These are phyloP conservation scores for Aquilaria yunnanensis DNA, from an alignment of 345 rosid genomes.

Conservation along the genomic window DNA sequence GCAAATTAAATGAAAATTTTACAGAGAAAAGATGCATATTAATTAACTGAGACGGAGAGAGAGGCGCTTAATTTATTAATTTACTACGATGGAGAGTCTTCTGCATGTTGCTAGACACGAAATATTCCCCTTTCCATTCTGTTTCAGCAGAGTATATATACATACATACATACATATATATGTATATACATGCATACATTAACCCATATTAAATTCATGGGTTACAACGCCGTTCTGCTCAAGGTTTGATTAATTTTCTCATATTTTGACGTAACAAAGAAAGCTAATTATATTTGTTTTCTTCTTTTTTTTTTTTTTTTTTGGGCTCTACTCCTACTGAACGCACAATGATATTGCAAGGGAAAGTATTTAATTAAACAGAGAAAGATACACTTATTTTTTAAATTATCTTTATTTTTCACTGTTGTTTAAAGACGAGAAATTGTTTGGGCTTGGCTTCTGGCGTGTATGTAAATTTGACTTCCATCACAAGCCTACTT, in stretches of 20 bases:
- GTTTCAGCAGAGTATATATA: neutral
- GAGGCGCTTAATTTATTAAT: neutral
- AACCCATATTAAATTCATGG: too few species aligned
- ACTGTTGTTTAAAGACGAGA: neutral
- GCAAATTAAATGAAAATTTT: conserved; percentile 16
- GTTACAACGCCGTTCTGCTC: too few species aligned
- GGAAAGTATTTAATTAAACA: neutral
- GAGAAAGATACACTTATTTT: neutral
- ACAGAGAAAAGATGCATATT: neutral
- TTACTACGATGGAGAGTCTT: conserved; percentile 5
- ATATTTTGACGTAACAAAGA: too few species aligned
- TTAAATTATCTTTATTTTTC: neutral
- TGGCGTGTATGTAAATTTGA: conserved; percentile 2
- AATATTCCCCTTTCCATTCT: conserved; percentile 21
- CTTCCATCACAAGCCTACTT: conserved; percentile 17
- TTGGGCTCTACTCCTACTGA: conserved; percentile 14
- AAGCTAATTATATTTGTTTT: too few species aligned
- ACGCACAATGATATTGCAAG: conserved; percentile 13
- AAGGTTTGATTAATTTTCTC: too few species aligned
- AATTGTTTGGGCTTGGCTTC: conserved; percentile 9
- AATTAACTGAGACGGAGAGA: too few species aligned
- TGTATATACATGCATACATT: too few species aligned
- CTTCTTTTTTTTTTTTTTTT: conserved; percentile 4
- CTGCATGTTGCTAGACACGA: conserved; percentile 36
- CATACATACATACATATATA: too few species aligned